Evolutionary conservation across 176 grass and related monocot species (phyloP), one percentile per base, ranked within the genome.

Genomic region (Urochloa ruziziensis): DNA sequence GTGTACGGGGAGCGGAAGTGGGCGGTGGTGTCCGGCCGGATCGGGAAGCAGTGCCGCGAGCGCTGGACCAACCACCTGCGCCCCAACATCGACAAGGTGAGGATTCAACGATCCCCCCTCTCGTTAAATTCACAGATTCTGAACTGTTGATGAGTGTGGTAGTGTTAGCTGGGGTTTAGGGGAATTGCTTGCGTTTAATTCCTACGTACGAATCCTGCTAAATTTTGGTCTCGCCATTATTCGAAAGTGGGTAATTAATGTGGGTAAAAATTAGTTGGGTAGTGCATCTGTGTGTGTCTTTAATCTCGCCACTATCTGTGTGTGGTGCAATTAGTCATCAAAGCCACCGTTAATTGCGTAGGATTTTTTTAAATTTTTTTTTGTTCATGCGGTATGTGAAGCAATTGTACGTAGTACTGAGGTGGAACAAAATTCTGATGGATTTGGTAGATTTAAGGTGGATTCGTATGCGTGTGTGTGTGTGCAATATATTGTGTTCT

Each of bases 51-150:
- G 77, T 94, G 91, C 60, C 89, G 91, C 34, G 94, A 97, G 72
- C 88, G 91, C 67, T 97, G 91, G 91, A 92, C 92, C 48, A 97
- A 97, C 63, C 94, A 97, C 83, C 84, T 97, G 2, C 91, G 91
- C 16, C 94, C 94, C 16, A 85, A 86, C 60, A 86, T 97, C 83
- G 23, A 24, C 8, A 97, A 88, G 94, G 94, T 97, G 12, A 13
- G 6, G 47, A 33, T 62, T 23, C 14, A 42, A 75, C 28, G 0
- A 15, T 34, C n/a, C n/a, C 33, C 40, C 16, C 24, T 3, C 15
- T 70, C 21, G 34, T 40, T 68, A 24, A 14, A 16, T 28, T 42
- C 24, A 16, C 17, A 14, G 65, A 69, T 70, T 15, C 17, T 61
- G 0, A 29, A 9, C 3, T 74, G 27, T 62, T 64, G 46, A 67